Conservation (phyloP, 805 yeast genomes). For the Starmera caribaea region DNA sequence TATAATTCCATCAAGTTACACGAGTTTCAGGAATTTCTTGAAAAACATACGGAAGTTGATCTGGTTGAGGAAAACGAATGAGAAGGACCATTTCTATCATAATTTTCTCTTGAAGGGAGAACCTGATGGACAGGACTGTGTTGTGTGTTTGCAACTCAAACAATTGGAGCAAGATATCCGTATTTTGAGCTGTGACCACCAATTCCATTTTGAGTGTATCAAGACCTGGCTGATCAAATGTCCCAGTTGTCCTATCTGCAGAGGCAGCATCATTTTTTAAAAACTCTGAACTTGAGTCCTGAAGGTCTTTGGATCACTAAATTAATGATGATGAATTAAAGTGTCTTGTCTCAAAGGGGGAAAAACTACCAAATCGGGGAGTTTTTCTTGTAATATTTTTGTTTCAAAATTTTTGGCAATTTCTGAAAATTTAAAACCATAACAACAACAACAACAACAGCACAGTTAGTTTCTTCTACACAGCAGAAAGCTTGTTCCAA, state of each 20-base stretch:
- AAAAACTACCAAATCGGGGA: no score
- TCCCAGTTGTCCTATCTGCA: conserved; percentile 14
- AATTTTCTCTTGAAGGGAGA: not conserved
- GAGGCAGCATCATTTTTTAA: conserved; percentile 3
- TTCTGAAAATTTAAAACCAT: no score
- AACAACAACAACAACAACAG: not conserved
- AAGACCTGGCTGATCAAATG: conserved; percentile 16
- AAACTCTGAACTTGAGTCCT: no score
- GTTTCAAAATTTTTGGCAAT: no score
- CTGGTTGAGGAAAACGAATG: conserved; percentile 4
- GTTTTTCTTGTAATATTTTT: no score
- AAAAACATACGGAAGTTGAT: conserved; percentile 11
- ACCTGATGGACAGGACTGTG: conserved; percentile 1
- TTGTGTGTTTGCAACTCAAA: conserved; percentile 10
- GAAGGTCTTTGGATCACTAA: no score
- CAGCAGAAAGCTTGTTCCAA: not conserved
- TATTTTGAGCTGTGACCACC: conserved; percentile 9
- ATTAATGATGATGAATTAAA: no score
- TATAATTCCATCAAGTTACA: conserved; percentile 11
- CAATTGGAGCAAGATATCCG: conserved; percentile 4
- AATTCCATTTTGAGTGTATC: conserved; percentile 15
- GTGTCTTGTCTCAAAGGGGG: no score
- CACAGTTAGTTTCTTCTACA: not conserved
- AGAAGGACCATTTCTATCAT: conserved; percentile 4
- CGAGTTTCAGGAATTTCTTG: conserved; percentile 12